These are phyloP conservation scores for Kwoniella heveanensis DNA, from an alignment of 768 basidiomycete species.

Conservation along the genomic window DNA sequence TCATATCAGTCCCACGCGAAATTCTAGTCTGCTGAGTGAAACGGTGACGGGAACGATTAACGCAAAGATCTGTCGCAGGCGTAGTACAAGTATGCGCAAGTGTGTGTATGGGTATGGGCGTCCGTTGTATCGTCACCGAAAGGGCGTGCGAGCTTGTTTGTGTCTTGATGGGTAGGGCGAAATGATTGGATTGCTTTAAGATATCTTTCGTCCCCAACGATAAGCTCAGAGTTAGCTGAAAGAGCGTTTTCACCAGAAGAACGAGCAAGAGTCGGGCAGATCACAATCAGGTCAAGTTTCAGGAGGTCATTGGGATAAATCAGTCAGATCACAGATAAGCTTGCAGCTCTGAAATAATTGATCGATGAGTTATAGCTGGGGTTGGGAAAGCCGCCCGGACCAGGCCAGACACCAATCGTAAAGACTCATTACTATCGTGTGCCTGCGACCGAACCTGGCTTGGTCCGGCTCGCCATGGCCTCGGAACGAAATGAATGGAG, in stretches of 20 bases:
- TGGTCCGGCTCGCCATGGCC: not conserved
- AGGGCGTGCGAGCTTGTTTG: not conserved
- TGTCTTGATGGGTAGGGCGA: not conserved
- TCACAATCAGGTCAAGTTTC: too few relatives aligned
- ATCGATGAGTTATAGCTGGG: not conserved
- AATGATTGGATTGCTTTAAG: not conserved
- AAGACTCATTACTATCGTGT: too few relatives aligned
- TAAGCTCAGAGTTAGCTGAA: not conserved
- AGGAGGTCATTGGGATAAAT: too few relatives aligned
- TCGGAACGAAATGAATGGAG: not conserved
- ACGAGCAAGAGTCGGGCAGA: not conserved
- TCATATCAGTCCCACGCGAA: not conserved
- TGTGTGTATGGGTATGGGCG: not conserved
- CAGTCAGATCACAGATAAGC: too few relatives aligned
- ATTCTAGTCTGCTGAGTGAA: not conserved
- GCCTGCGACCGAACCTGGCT: not conserved
- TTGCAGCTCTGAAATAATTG: not conserved
- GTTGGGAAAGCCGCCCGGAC: not conserved
- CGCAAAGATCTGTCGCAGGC: conserved; percentile 1
- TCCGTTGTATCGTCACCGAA: too few relatives aligned
- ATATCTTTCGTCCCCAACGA: too few relatives aligned
- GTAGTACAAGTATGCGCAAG: not conserved
- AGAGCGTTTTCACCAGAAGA: not conserved
- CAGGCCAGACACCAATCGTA: too few relatives aligned
- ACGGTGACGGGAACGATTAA: not conserved